Evolutionary conservation across 2,329 filamentous ascomycete species (phyloP).

Genomic region (Chaetomiaceae sp.): DNA sequence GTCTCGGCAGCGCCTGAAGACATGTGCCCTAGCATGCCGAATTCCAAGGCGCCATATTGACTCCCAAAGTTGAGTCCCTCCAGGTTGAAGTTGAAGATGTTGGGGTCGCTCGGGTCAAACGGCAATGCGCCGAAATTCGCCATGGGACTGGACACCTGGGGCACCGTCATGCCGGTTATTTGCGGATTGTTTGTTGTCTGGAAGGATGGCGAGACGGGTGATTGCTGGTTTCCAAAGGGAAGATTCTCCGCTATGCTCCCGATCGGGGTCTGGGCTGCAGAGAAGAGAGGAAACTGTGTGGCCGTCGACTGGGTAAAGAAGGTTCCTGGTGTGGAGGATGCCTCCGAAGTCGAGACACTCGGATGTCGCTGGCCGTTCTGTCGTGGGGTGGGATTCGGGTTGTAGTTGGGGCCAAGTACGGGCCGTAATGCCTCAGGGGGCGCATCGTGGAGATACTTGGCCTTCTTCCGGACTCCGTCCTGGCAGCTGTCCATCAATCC

Average conservation of each 20-base stretch:
- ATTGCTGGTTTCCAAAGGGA: conserved; percentile 61
- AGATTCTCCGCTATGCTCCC: conserved; percentile 44
- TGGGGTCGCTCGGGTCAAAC: conserved; percentile 88
- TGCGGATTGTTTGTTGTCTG: conserved; percentile 49
- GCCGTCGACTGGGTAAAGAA: conserved; percentile 45
- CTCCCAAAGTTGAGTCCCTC: conserved; percentile 94
- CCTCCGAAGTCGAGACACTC: conserved; percentile 45
- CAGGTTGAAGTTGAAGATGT: conserved; percentile 92
- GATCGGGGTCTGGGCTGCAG: conserved; percentile 43
- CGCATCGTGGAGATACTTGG: conserved; percentile 96
- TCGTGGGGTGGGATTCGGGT: conserved; percentile 49
- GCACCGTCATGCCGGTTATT: conserved; percentile 46
- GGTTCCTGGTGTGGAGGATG: conserved; percentile 38
- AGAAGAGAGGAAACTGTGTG: conserved; percentile 49
- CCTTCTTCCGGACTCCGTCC: conserved; percentile 96
- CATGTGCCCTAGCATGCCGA: conserved; percentile 95
- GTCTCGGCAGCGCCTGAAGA: conserved; percentile 83
- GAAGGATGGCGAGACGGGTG: conserved; percentile 72
- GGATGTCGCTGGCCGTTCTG: conserved; percentile 45
- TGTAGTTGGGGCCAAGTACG: conserved; percentile 70
- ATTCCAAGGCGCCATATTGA: conserved; percentile 91
- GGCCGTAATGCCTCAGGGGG: conserved; percentile 83
- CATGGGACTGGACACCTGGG: conserved; percentile 48
- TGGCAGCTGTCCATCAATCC: conserved; percentile 87
- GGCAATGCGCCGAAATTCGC: conserved; percentile 52